Base-by-base conservation (phyloP, 208 protist species). In the Naegleria lovaniensis region DNA sequence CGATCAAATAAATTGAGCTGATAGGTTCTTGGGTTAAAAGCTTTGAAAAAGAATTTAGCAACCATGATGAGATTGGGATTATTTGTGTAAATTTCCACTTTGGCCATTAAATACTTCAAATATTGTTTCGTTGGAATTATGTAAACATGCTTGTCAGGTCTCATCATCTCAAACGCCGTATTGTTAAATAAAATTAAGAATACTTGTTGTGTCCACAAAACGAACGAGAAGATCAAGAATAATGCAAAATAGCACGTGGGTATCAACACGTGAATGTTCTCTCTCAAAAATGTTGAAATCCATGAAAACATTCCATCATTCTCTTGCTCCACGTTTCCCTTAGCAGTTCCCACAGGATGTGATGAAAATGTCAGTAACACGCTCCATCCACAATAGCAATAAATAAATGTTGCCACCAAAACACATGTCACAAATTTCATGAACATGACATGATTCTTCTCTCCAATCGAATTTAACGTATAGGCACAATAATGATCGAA, bases 401-500 rank as follows among this genome's bases (percentile, higher is more conserved):
- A 79, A 79, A 79, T 7, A 36, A 36, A 29, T 36, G 25, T 36
- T 11, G 29, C 0, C 19, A 79, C 25, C 6, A 13, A 2, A 36
- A 36, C 67, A 36, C 25, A 79, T 11, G 19, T 43, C 5, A 86
- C 39, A 75, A 67, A 89, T 29, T 41, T 11, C 19, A 86, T 16
- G n/a, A 90, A 92, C n/a, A 25, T 29, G 3, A 19, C 0, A 43
- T 92, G 90, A 67, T 92, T 92, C 4, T 3, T 16, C 0, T 22
- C 25, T 51, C 91, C 91, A 76, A 92, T 39, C 0, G 85, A 40
- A n/a, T 36, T 90, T 22, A 86, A 25, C 16, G 38, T 36, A 67
- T 90, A 92, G 33, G 1, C 33, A 40, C 91, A 92, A 39, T 91
- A 91, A 41, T 92, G 91, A 86, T 92, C 91, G 36, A 92, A 92